A percentile compares a stretch with the other conserved stretches of the same genome.
Evolutionary conservation across 495 filamentous ascomycete genomes (phyloP).

Genomic region (Tetracladium setigerum): DNA sequence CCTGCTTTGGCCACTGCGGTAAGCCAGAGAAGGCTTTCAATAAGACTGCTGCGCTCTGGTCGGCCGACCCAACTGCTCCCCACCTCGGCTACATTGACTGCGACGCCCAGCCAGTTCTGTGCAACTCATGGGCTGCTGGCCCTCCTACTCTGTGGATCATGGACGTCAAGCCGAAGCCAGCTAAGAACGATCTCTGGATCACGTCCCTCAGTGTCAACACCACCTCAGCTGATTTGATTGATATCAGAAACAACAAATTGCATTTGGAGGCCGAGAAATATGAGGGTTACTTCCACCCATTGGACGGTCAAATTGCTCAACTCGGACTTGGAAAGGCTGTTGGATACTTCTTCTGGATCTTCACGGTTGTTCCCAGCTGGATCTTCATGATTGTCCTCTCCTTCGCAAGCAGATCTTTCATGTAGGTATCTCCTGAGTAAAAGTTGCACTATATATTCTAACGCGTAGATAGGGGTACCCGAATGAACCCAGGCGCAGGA

Average conservation of each 20-base stretch:
- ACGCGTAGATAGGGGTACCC: slow-evolving; percentile 8
- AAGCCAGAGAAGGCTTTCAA: slow-evolving; percentile 40
- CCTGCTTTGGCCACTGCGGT: slow-evolving; percentile 60
- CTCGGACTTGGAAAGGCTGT: slow-evolving; percentile 54
- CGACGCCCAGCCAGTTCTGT: slow-evolving; percentile 70
- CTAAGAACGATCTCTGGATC: slow-evolving; percentile 54
- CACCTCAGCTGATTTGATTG: slow-evolving; percentile 52
- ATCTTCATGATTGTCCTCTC: slow-evolving; percentile 73
- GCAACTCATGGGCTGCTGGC: slow-evolving; percentile 70
- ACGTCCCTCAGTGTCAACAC: slow-evolving; percentile 58
- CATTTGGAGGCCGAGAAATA: slow-evolving; percentile 49
- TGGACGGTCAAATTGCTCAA: slow-evolving; percentile 63
- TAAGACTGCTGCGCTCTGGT: slow-evolving; percentile 61
- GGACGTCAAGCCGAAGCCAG: slow-evolving; percentile 44
- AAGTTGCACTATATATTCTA: neutral
- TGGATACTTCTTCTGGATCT: slow-evolving; percentile 68
- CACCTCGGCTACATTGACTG: slow-evolving; percentile 71
- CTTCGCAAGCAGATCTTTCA: slow-evolving; percentile 72
- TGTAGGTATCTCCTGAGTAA: slow-evolving; percentile 52
- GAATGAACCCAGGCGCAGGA: neutral
- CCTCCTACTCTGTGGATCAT: slow-evolving; percentile 68
- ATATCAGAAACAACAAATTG: slow-evolving; percentile 55
- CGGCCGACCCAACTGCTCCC: slow-evolving; percentile 56
- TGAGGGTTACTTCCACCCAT: slow-evolving; percentile 74
- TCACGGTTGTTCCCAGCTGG: slow-evolving; percentile 51